Evolutionary conservation across 2,329 filamentous ascomycete species (phyloP).

Genomic region (Fusarium oligoseptatum): DNA sequence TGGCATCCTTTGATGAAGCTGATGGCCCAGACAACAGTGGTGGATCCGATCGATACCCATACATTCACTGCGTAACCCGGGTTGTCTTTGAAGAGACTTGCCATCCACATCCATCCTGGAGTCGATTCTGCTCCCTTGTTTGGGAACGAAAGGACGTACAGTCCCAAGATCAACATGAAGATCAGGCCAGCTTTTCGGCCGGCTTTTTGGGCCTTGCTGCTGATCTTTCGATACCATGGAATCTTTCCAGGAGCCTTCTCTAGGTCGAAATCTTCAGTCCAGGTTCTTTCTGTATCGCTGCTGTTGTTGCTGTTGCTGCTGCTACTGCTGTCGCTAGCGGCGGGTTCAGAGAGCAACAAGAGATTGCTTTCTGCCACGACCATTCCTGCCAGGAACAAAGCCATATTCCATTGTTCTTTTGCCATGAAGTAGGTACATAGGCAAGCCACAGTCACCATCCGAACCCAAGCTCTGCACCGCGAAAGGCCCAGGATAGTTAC

Average conservation of each 20-base stretch:
- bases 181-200: background rate
- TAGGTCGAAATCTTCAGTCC: background rate
- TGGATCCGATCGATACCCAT: background rate
- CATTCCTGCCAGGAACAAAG: background rate
- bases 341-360: background rate
- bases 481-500: background rate
- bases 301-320: background rate
- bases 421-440: background rate
- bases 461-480: background rate
- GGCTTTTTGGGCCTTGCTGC: background rate
- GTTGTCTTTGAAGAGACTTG: background rate
- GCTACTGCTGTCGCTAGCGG: no score
- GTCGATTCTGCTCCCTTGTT: background rate
- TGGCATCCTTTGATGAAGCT: background rate
- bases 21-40: background rate
- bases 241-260: background rate
- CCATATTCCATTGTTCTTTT: background rate
- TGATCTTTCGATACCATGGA: background rate
- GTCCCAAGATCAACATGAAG: background rate
- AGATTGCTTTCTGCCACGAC: background rate
- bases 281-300: background rate
- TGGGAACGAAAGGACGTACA: background rate
- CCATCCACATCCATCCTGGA: background rate
- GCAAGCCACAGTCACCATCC: background rate
- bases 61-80: background rate